Conservation (phyloP, 768 basidiomycete genomes). For the Mycena rebaudengoi region DNA sequence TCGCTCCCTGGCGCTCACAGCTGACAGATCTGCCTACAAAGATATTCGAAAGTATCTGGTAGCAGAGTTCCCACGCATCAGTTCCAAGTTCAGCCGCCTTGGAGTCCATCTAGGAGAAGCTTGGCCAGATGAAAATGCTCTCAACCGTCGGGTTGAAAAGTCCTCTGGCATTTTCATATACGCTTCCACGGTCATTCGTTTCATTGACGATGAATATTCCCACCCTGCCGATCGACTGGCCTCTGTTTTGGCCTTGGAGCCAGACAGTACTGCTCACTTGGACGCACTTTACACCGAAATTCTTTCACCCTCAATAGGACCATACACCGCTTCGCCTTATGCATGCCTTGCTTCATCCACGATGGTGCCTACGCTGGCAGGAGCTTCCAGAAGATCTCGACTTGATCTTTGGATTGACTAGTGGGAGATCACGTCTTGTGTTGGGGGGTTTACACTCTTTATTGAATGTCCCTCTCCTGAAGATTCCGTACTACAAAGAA, state of each 20-base stretch:
- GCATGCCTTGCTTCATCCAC: not conserved
- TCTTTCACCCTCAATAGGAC: not conserved
- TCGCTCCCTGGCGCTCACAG: not conserved
- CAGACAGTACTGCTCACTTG: not conserved
- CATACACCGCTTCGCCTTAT: not conserved
- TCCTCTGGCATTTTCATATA: not conserved
- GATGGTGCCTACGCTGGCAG: not conserved
- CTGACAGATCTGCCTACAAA: not conserved
- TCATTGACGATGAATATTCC: not conserved
- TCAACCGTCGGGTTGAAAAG: not conserved
- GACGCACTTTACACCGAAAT: not conserved
- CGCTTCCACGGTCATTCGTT: not conserved
- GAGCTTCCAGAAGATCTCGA: not conserved
- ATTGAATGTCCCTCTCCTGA: not conserved
- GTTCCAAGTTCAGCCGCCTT: not conserved
- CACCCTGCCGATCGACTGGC: not conserved
- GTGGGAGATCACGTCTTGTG: not conserved
- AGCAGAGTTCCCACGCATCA: not conserved
- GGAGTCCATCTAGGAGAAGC: not conserved
- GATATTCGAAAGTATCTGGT: not conserved
- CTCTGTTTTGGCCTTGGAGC: not conserved
- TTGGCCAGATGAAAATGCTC: not conserved
- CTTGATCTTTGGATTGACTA: not conserved
- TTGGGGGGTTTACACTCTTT: not conserved
- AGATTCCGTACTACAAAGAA: not conserved